phyloP scores from a whole-genome alignment of 352 stramenopile genomes.

The Phytophthora melonis region DNA sequence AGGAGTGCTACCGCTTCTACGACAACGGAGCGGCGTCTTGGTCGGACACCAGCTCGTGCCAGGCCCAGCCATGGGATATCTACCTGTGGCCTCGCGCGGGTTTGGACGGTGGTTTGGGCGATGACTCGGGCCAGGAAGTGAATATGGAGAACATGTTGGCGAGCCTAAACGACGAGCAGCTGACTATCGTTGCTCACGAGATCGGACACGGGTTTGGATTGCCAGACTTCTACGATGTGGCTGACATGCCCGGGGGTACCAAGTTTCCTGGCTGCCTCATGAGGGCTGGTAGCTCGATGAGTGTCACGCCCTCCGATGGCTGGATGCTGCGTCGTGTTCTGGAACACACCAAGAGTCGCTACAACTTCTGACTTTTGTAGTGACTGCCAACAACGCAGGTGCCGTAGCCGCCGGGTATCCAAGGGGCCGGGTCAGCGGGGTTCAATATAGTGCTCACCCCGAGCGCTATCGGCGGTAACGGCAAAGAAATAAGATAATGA shows the following conservation, averaged over 20 bases:
- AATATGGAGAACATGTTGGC: neutral
- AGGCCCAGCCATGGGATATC: slow-evolving; percentile 34
- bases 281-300: slow-evolving; percentile 10
- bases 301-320: slow-evolving; percentile 9
- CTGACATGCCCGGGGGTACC: neutral
- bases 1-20: slow-evolving; percentile 41
- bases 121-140: neutral
- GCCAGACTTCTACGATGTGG: neutral
- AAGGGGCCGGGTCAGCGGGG: too few relatives aligned
- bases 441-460: too few relatives aligned
- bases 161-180: neutral
- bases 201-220: neutral
- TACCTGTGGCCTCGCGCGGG: slow-evolving; percentile 24
- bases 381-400: too few relatives aligned
- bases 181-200: neutral
- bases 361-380: too few relatives aligned
- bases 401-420: too few relatives aligned
- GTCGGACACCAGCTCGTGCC: slow-evolving; percentile 39
- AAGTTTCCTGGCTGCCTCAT: slow-evolving; percentile 20
- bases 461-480: too few relatives aligned
- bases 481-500: too few relatives aligned
- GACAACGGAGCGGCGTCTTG: slow-evolving; percentile 9
- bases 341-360: too few relatives aligned
- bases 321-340: slow-evolving; percentile 30
- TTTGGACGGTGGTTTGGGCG: neutral